phyloP scores from a whole-genome alignment of 441 rosid genomes.

The Erysimum cheiri region DNA sequence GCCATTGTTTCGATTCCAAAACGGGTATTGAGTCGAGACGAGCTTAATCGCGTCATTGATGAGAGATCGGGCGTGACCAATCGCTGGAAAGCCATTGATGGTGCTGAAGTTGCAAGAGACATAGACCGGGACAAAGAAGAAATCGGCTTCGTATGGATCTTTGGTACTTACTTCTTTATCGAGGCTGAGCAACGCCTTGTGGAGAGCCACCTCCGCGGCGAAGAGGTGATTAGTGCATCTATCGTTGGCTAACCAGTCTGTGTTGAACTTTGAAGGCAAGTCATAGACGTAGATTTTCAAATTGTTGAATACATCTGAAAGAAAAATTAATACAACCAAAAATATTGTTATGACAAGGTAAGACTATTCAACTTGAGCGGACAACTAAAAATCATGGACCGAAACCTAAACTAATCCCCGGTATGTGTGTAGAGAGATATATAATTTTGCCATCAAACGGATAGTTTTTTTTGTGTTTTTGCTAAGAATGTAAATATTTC shows the following conservation, averaged over 20 bases:
- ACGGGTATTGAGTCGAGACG: conserved; percentile 63
- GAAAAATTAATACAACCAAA: not conserved
- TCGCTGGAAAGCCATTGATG: conserved; percentile 89
- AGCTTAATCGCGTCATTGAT: conserved; percentile 63
- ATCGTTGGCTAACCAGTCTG: conserved; percentile 76
- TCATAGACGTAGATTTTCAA: conserved; percentile 81
- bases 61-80: conserved; percentile 88
- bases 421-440: conserved; percentile 12
- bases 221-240: conserved; percentile 86
- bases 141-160: conserved; percentile 89
- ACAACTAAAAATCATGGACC: not conserved
- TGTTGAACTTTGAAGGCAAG: conserved; percentile 76
- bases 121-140: conserved; percentile 90
- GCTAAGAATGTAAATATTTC: too few species aligned
- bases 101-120: conserved; percentile 96
- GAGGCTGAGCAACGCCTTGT: conserved; percentile 60
- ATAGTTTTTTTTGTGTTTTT: too few species aligned
- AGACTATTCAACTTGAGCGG: not conserved
- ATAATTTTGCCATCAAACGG: too few species aligned
- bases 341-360: not conserved
- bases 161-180: conserved; percentile 59
- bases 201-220: conserved; percentile 93
- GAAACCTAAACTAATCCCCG: not conserved
- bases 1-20: conserved; percentile 85
- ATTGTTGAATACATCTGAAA: conserved; percentile 55